phyloP scores from a whole-genome alignment of 140 eudicot species.

The Senecio squalidus region DNA sequence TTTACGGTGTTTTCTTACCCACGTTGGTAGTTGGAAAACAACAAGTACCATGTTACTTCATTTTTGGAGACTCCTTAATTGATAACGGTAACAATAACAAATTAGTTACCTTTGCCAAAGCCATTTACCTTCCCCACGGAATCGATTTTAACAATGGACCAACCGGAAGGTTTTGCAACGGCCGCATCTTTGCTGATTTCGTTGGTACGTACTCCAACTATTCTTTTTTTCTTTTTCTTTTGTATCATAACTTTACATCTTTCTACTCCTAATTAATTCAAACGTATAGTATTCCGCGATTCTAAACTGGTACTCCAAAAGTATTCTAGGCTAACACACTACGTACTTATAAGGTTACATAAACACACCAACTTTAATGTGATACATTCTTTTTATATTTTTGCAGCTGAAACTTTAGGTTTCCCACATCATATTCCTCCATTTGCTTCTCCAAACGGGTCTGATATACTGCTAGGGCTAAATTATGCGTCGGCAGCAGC shows the following conservation, averaged over 20 bases:
- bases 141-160: slow-evolving; percentile 42
- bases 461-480: slow-evolving; percentile 32
- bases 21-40: slow-evolving; percentile 29
- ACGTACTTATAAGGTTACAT: no score
- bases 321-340: no score
- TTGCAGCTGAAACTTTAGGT: slow-evolving; percentile 51
- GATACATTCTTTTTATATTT: neutral
- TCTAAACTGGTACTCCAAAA: no score
- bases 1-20: slow-evolving; percentile 2
- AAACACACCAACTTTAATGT: neutral
- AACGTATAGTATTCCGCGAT: no score
- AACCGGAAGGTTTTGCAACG: slow-evolving; percentile 59
- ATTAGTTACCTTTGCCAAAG: slow-evolving; percentile 43
- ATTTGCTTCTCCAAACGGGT: slow-evolving; percentile 27
- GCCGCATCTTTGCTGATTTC: slow-evolving; percentile 35
- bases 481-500: slow-evolving; percentile 58
- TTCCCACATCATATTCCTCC: slow-evolving; percentile 36
- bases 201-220: slow-evolving; percentile 5
- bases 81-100: slow-evolving; percentile 55
- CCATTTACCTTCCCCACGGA: slow-evolving; percentile 48
- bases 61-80: slow-evolving; percentile 55
- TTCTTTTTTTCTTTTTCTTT: neutral
- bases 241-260: neutral
- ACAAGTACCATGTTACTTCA: slow-evolving; percentile 52
- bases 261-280: no score